Conservation (phyloP, 805 yeast species). For the Blastobotrys mokoenaii region DNA sequence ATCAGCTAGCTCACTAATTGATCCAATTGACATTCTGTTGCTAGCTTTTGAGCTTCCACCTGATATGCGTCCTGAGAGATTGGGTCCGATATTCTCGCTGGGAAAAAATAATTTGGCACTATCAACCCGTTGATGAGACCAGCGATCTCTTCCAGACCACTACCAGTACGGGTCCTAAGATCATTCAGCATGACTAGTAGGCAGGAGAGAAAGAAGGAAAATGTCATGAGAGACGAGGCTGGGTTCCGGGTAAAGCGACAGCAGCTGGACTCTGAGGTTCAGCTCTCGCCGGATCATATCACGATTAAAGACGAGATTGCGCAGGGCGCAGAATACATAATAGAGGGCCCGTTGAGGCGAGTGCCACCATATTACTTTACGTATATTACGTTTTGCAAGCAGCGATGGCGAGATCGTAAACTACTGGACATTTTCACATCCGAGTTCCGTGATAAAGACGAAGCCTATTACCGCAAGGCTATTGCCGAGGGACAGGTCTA, state of each 20-base stretch:
- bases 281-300: conserved; percentile 7
- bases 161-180: too few species aligned
- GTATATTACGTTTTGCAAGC: conserved; percentile 83
- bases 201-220: neutral
- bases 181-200: too few species aligned
- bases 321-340: conserved; percentile 29
- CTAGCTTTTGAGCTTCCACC: too few species aligned
- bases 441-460: conserved; percentile 78
- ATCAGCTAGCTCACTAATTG: too few species aligned
- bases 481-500: conserved; percentile 72
- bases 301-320: conserved; percentile 26
- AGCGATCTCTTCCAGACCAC: too few species aligned
- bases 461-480: conserved; percentile 52
- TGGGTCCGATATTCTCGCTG: too few species aligned
- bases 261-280: conserved; percentile 3
- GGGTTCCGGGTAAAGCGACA: conserved; percentile 10
- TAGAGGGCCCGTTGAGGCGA: conserved; percentile 45
- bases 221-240: conserved; percentile 7
- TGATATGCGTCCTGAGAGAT: too few species aligned
- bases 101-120: too few species aligned
- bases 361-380: conserved; percentile 84
- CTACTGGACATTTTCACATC: conserved; percentile 69
- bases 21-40: too few species aligned
- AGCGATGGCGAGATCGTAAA: conserved; percentile 83
- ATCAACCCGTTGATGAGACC: too few species aligned